A percentile compares a stretch with the other conserved stretches of the same genome.
These are phyloP conservation scores for Podospora pseudoanserina DNA, from an alignment of 495 filamentous ascomycete genomes.

Conservation along the genomic window DNA sequence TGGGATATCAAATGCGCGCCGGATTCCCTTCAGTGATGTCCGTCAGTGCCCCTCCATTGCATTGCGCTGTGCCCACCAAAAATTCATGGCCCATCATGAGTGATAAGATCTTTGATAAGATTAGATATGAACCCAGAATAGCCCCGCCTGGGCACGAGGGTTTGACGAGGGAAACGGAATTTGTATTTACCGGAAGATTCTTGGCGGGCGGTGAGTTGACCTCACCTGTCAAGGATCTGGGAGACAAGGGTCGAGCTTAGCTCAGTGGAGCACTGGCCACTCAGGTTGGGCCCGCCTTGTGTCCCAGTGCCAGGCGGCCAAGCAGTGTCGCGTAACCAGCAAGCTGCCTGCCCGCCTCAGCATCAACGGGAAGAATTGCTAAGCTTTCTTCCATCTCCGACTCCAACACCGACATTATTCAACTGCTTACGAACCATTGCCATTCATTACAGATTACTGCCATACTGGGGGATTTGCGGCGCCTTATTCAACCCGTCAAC, in stretches of 20 bases:
- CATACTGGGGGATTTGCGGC: too few relatives aligned
- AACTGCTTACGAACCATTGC: not conserved
- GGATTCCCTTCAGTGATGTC: slow-evolving; percentile 22
- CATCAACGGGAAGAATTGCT: slow-evolving; percentile 10
- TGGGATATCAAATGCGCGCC: not conserved
- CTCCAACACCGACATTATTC: slow-evolving; percentile 11
- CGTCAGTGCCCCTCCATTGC: slow-evolving; percentile 20
- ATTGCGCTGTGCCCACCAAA: slow-evolving; percentile 20
- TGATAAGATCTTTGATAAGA: slow-evolving; percentile 19
- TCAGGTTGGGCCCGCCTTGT: slow-evolving; percentile 25
- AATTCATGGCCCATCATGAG: slow-evolving; percentile 17
- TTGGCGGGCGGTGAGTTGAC: slow-evolving; percentile 1
- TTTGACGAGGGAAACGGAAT: not conserved
- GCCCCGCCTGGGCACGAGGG: not conserved
- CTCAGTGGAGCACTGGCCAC: slow-evolving; percentile 22
- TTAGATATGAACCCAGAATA: not conserved
- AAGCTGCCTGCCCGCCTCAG: slow-evolving; percentile 27
- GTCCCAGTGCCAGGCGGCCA: slow-evolving; percentile 32
- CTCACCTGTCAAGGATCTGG: not conserved
- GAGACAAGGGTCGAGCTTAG: slow-evolving; percentile 8
- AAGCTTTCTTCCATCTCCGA: slow-evolving; percentile 26
- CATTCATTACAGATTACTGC: not conserved
- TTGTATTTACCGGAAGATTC: not conserved
- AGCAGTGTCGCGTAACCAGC: slow-evolving; percentile 41
- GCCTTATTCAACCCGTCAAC: not conserved